These are phyloP conservation scores for Arthrobotrys conoides DNA, from an alignment of 2,329 filamentous ascomycete species.

Conservation along the genomic window DNA sequence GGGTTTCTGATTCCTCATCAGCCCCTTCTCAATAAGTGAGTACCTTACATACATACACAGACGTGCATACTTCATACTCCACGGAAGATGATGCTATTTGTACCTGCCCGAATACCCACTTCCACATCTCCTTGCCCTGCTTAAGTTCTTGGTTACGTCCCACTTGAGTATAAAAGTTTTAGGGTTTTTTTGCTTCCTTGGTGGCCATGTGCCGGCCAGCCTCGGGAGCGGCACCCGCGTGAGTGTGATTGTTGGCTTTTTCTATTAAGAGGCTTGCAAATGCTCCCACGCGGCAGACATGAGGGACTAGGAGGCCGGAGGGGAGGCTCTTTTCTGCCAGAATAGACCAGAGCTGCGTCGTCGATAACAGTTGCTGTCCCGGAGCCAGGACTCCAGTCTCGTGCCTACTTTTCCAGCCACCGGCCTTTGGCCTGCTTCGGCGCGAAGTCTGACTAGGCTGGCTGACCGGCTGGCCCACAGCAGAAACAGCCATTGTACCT, in stretches of 20 bases:
- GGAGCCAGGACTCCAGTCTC: conserved; percentile 14
- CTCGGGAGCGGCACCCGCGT: conserved; percentile 19
- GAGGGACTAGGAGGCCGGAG: background rate
- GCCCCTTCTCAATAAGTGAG: conserved; percentile 8
- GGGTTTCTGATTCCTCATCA: conserved; percentile 6
- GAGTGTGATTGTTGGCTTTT: conserved; percentile 25
- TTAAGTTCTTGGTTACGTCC: conserved; percentile 10
- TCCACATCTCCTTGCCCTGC: conserved; percentile 21
- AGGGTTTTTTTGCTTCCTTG: conserved; percentile 7
- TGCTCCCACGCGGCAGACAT: conserved; percentile 9
- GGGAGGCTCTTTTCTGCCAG: conserved; percentile 14
- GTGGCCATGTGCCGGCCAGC: conserved; percentile 13
- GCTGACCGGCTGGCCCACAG: conserved; percentile 19
- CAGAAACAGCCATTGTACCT: conserved; percentile 24
- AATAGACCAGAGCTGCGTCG: conserved; percentile 2
- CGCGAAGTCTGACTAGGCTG: conserved; percentile 10
- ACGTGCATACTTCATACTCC: conserved; percentile 21
- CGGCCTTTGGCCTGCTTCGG: conserved; percentile 22
- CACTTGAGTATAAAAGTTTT: conserved; percentile 19
- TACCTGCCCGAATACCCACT: conserved; percentile 14
- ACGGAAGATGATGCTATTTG: conserved; percentile 4
- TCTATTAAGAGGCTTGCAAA: background rate
- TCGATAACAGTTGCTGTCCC: conserved; percentile 21
- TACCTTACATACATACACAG: background rate
- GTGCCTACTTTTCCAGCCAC: conserved; percentile 28